These are phyloP conservation scores for Aspergillus tubingensis DNA, from an alignment of 2,329 filamentous ascomycete species.

Conservation along the genomic window DNA sequence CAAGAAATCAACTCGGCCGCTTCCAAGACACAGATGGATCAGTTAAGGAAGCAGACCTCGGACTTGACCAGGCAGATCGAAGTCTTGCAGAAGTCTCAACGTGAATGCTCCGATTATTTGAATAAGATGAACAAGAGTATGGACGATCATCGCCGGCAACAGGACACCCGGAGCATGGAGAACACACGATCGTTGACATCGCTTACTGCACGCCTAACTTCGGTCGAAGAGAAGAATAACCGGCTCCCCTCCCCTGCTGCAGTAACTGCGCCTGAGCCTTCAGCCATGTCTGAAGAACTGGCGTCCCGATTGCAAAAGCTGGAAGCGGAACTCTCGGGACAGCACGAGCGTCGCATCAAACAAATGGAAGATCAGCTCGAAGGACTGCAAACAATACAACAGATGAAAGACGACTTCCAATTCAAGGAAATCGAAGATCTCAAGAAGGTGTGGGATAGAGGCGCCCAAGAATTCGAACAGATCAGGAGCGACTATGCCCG, in stretches of 20 bases:
- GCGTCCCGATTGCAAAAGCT: background rate
- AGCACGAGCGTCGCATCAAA: conserved; percentile 4
- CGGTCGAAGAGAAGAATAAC: background rate
- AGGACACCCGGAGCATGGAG: background rate
- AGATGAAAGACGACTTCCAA: conserved; percentile 26
- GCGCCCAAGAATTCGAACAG: background rate
- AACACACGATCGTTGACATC: background rate
- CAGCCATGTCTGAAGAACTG: background rate
- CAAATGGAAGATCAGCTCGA: conserved; percentile 6
- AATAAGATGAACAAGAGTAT: background rate
- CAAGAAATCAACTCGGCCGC: background rate
- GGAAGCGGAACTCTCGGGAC: background rate
- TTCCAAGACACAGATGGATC: background rate
- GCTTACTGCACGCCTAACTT: background rate
- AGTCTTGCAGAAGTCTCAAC: background rate
- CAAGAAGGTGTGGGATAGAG: conserved; percentile 7
- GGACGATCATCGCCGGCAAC: background rate
- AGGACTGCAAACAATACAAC: conserved; percentile 18
- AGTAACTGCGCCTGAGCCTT: background rate
- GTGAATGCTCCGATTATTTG: background rate
- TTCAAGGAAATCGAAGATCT: conserved; percentile 24
- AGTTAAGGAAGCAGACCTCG: background rate
- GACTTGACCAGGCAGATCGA: background rate
- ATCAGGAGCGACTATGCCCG: background rate
- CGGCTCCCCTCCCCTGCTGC: background rate